Conservation (phyloP, 257 asterid genomes). For the Solanum bulbocastanum region DNA sequence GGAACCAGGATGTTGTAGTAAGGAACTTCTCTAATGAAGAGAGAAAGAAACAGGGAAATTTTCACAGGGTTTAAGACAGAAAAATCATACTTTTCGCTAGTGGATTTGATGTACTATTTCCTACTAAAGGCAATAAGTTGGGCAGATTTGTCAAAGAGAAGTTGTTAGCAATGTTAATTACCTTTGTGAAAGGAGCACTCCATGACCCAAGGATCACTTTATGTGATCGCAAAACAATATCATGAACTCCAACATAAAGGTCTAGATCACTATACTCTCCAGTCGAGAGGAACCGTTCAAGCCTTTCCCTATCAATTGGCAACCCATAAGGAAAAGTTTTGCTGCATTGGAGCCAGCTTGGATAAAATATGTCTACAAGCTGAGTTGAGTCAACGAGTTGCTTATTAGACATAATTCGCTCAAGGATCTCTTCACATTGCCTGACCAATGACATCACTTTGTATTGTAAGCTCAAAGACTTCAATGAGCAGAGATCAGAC, state of each 20-base stretch:
- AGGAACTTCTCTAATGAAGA: not conserved
- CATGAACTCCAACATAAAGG: constrained; percentile 58
- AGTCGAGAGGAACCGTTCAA: constrained; percentile 38
- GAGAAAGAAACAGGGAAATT: not conserved
- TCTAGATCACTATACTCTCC: constrained; percentile 77
- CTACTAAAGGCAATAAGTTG: not conserved
- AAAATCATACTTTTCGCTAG: not conserved
- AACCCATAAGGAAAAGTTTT: constrained; percentile 46
- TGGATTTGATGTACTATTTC: not conserved
- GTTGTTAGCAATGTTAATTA: constrained; percentile 7
- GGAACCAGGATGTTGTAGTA: not conserved
- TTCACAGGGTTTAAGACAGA: not conserved
- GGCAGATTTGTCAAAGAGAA: not conserved
- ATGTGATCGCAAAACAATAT: constrained; percentile 51
- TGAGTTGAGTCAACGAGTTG: constrained; percentile 61
- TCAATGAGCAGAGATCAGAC: constrained; percentile 47
- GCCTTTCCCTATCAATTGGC: constrained; percentile 60
- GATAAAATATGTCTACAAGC: constrained; percentile 67
- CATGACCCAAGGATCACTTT: constrained; percentile 81
- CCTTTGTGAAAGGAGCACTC: constrained; percentile 94
- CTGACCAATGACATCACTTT: constrained; percentile 51
- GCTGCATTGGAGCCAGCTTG: constrained; percentile 39
- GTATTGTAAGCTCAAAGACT: constrained; percentile 55
- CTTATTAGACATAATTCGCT: constrained; percentile 54
- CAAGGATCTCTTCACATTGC: constrained; percentile 75